A percentile compares a stretch with the other conserved stretches of the same genome.
Evolutionary conservation across 495 filamentous ascomycete genomes (phyloP).

Genomic region (Astrothelium subdiscretum): DNA sequence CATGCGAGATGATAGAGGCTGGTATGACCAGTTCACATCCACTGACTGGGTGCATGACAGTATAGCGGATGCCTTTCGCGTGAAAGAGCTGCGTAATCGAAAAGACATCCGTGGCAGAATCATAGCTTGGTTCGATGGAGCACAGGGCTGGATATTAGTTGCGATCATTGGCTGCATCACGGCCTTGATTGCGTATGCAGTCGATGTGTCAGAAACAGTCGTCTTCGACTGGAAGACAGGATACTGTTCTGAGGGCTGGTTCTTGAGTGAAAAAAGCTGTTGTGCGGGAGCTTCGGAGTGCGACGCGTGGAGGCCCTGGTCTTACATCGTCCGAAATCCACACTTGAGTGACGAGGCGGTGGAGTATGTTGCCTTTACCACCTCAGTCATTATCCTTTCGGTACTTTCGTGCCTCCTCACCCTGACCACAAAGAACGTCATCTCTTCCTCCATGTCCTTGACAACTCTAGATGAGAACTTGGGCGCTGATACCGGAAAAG

Average conservation of each 20-base stretch:
- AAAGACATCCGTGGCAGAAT: slow-evolving; percentile 78
- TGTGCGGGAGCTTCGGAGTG: slow-evolving; percentile 53
- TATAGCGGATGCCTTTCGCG: slow-evolving; percentile 83
- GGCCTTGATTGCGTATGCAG: slow-evolving; percentile 74
- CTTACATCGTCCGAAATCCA: slow-evolving; percentile 46
- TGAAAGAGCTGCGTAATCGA: slow-evolving; percentile 66
- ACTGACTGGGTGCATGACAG: slow-evolving; percentile 98
- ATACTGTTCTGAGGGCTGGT: slow-evolving; percentile 65
- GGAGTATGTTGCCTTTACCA: slow-evolving; percentile 65
- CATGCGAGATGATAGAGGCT: slow-evolving; percentile 66
- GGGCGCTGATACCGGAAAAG: slow-evolving; percentile 33
- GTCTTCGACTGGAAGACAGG: slow-evolving; percentile 88
- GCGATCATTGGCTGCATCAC: slow-evolving; percentile 83
- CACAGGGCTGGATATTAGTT: slow-evolving; percentile 90
- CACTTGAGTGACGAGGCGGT: slow-evolving; percentile 47
- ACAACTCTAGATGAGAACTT: slow-evolving; percentile 82
- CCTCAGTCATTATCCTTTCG: slow-evolving; percentile 61
- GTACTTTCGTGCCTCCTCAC: slow-evolving; percentile 66
- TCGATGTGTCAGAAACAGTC: slow-evolving; percentile 72
- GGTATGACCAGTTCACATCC: slow-evolving; percentile 98
- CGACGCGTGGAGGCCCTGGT: slow-evolving; percentile 67
- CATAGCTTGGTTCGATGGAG: slow-evolving; percentile 66
- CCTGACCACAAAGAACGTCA: slow-evolving; percentile 77
- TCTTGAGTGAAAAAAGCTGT: slow-evolving; percentile 62
- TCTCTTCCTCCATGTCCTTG: slow-evolving; percentile 76